Base-by-base conservation (phyloP, 225 moss, liverwort and hornwort species). In the Bryoerythrophyllum caledonicum region DNA sequence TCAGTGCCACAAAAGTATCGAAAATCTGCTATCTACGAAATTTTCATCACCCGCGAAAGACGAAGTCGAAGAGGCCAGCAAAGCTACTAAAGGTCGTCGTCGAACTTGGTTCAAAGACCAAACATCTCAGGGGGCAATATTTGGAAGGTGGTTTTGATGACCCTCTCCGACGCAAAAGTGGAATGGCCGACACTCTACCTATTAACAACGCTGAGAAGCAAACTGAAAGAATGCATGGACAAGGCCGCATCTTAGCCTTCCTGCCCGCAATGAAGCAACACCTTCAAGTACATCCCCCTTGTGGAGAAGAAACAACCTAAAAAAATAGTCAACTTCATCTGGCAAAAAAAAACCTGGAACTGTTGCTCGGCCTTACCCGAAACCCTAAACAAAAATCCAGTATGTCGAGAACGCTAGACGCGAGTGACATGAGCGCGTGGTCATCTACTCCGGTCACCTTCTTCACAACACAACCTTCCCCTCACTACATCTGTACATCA, bases 331-430 rank as follows among this genome's bases (percentile, higher is more conserved):
- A 49, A 49, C 48, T 49, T 6, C 6, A 49, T 49, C 19, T 19
- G 17, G 6, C n/a, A n/a, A 6, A 7, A 16, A 49, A 19, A 19
- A 7, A 6, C 1, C 7, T 7, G 48, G 19, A 49, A 49, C 25
- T 53, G 16, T 27, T 41, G 13, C 51, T 64, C 35, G 21, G 16
- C 52, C 37, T 3, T 46, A 30, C 74, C 38, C 34, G 77, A 80
- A 80, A 80, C 77, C 74, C 77, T 74, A 77, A 74, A 63, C 63
- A 64, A 46, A 73, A 44, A 19, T 49, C 40, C 60, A 40, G 48
- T 16, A 40, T 48, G 46, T 13, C 28, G 13, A 75, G 58, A 72
- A 72, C 70, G n/a, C 54, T 55, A 37, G 48, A 54, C 32, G 48
- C 41, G 26, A 59, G 26, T 16, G 30, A 34, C 8, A n/a, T 58